Evolutionary conservation across 106 monocot species (phyloP).

Genomic region (Dendrobium huoshanense): DNA sequence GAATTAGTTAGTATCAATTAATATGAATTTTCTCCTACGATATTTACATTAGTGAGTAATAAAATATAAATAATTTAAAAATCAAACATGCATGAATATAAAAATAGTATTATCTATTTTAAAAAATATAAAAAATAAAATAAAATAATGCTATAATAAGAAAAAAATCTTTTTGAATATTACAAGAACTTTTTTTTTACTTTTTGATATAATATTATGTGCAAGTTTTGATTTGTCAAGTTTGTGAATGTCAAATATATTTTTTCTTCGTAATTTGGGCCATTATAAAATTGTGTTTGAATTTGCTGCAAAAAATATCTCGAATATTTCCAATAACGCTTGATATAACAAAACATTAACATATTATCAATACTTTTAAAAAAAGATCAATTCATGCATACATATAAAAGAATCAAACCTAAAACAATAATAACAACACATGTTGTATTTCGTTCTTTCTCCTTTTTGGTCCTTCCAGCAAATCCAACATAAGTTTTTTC

Average conservation of each 20-base stretch:
- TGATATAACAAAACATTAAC: neutral
- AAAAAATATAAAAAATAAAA: too few relatives aligned
- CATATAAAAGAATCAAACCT: constrained; percentile 15
- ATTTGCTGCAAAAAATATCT: neutral
- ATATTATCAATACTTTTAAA: constrained; percentile 6
- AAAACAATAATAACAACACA: constrained; percentile 39
- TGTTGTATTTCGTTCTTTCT: constrained; percentile 54
- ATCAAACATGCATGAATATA: too few relatives aligned
- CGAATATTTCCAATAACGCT: neutral
- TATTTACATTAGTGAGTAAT: too few relatives aligned
- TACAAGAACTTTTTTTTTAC: too few relatives aligned
- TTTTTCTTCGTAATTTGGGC: constrained; percentile 39
- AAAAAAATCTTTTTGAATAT: too few relatives aligned
- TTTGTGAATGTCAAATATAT: neutral
- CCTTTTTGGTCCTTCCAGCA: constrained; percentile 43
- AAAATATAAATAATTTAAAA: too few relatives aligned
- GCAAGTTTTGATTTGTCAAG: too few relatives aligned
- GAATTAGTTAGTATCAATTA: too few relatives aligned
- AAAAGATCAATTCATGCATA: neutral
- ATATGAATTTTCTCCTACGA: too few relatives aligned
- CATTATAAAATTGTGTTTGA: constrained; percentile 14
- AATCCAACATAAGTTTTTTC: constrained; percentile 18
- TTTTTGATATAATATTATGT: too few relatives aligned
- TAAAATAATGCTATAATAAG: too few relatives aligned
- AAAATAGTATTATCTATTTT: too few relatives aligned